Base-by-base conservation (phyloP, 257 asterid species). In the Verbascum thapsus region DNA sequence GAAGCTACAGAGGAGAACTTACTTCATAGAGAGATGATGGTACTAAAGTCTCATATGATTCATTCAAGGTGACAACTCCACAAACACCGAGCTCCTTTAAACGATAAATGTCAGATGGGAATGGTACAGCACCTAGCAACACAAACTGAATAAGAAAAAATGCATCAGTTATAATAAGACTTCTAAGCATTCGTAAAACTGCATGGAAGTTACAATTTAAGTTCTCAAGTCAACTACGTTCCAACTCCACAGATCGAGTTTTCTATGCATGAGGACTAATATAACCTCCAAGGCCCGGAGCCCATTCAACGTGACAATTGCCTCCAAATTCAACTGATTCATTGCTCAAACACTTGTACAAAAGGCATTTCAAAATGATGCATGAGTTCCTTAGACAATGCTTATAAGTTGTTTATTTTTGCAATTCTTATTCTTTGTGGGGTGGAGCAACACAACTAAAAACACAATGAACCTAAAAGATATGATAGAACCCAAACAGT, bases 81-180 rank as follows among this genome's bases (percentile, higher is more conserved):
- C 76, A 60, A 41, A 83, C 79, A 50, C 89, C 89, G 57, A 80
- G 76, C 63, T 67, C 78, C 75, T 70, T 80, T 43, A 83, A 73
- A 60, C 75, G 59, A 42, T 44, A 42, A 37, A 83, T 81, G 65
- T 83, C 89, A 61, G 89, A 83, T 51, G 78, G 82, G 71, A 83
- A 83, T 19, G 89, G 89, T 42, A 80, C 76, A 70, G 89, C 89
- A 57, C 89, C 89, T 70, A 83, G 22, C 71, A 83, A 73, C 30
- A 83, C 82, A 74, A 80, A 83, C 89, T 83, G 16, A 67, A 64
- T 26, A 51, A 26, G 34, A 48, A 10, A 48, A 8, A 53, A 11
- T 15, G 10, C 3, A 43, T 53, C 16, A 53, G 44, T 42, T 53
- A 30, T 16, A 10, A 2, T 7, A 9, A 3, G 30, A 10, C 17